Evolutionary conservation across 495 filamentous ascomycete species (phyloP).

Genomic region (Chaetomium fimeti): DNA sequence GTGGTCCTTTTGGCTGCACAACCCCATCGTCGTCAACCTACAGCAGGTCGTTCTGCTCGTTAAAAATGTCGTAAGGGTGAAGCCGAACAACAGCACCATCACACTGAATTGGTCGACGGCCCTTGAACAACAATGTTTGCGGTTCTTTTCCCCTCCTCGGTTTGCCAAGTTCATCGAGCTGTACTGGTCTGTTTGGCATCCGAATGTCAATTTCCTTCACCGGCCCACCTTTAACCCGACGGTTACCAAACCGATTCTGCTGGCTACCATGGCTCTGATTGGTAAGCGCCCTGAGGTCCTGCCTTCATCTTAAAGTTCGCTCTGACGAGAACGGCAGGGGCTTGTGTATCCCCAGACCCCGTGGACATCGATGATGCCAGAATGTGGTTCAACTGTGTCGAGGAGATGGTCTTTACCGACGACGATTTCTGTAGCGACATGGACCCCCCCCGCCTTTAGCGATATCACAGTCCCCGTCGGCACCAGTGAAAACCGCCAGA

Average conservation of each 20-base stretch:
- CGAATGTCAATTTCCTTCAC: conserved; percentile 34
- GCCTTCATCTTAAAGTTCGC: not conserved
- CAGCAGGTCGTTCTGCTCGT: conserved; percentile 32
- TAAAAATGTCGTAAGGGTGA: conserved; percentile 28
- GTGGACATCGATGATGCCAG: conserved; percentile 32
- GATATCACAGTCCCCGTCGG: conserved; percentile 17
- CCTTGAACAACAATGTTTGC: conserved; percentile 31
- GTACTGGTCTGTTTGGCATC: conserved; percentile 37
- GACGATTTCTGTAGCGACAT: conserved; percentile 36
- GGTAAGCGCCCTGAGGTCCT: conserved; percentile 20
- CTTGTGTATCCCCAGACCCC: conserved; percentile 35
- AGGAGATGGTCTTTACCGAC: conserved; percentile 38
- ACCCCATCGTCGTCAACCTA: conserved; percentile 30
- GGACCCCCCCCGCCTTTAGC: conserved; percentile 15
- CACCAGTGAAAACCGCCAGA: conserved; percentile 18
- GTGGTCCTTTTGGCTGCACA: conserved; percentile 28
- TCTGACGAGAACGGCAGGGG: conserved; percentile 24
- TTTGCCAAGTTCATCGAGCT: conserved; percentile 36
- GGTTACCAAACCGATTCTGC: conserved; percentile 26
- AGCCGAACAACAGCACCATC: conserved; percentile 32
- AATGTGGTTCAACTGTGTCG: conserved; percentile 37
- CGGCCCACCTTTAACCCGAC: conserved; percentile 32
- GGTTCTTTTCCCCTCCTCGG: conserved; percentile 33
- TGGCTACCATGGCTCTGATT: conserved; percentile 34
- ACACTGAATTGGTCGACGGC: conserved; percentile 30